A percentile compares a stretch with the other conserved stretches of the same genome.
phyloP scores from a whole-genome alignment of 1,284 basidiomycete species.

The Naganishia albida region DNA sequence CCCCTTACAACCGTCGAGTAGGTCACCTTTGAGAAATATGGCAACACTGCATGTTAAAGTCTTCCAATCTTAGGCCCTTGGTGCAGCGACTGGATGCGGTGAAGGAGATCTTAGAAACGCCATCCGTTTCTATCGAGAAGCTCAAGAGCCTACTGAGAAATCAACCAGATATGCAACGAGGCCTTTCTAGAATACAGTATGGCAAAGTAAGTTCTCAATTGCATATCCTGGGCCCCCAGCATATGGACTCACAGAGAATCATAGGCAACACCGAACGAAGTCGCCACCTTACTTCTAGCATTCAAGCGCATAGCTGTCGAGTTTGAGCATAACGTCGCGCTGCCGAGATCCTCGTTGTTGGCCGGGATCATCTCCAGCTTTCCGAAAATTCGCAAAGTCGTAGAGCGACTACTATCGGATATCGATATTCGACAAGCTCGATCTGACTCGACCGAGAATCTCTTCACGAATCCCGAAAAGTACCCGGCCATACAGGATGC shows the following conservation, averaged over 20 bases:
- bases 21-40: slow-evolving; percentile 38
- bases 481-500: slow-evolving; percentile 67
- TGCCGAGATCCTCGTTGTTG: slow-evolving; percentile 67
- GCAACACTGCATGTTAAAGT: slow-evolving; percentile 3
- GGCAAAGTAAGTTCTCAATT: slow-evolving; percentile 64
- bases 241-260: neutral
- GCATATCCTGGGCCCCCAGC: neutral
- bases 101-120: slow-evolving; percentile 70
- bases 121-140: slow-evolving; percentile 59
- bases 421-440: slow-evolving; percentile 68
- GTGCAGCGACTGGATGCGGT: slow-evolving; percentile 79
- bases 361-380: slow-evolving; percentile 71
- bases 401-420: slow-evolving; percentile 62
- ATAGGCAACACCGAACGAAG: slow-evolving; percentile 80
- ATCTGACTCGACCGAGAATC: slow-evolving; percentile 61
- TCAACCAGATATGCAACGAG: slow-evolving; percentile 85
- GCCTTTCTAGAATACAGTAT: slow-evolving; percentile 85
- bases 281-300: slow-evolving; percentile 72
- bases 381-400: slow-evolving; percentile 64
- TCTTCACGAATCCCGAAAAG: slow-evolving; percentile 73
- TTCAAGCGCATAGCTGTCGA: slow-evolving; percentile 72
- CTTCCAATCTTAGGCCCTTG: slow-evolving; percentile 59
- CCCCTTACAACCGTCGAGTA: slow-evolving; percentile 77
- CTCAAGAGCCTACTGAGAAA: slow-evolving; percentile 70
- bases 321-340: slow-evolving; percentile 61